A percentile compares a stretch with the other conserved stretches of the same genome.
Conservation (phyloP, 1,284 basidiomycete species). For the Rhodotorula sp. region DNA sequence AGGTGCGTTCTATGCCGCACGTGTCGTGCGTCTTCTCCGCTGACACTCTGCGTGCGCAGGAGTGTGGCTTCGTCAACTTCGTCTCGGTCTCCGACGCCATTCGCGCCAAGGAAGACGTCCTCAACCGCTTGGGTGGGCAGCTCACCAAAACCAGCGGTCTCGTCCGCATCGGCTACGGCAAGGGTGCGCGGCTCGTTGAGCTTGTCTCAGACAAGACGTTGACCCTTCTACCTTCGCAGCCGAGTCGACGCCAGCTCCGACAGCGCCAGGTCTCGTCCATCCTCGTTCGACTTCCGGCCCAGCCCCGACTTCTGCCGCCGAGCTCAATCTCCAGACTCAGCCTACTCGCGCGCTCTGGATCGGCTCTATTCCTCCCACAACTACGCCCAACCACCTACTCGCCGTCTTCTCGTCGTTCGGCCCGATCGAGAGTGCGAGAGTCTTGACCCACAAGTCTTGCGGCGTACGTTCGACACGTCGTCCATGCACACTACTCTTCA, state of each 20-base stretch:
- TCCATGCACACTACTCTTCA: not conserved
- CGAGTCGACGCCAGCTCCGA: slow-evolving; percentile 63
- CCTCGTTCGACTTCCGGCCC: slow-evolving; percentile 55
- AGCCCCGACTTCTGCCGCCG: slow-evolving; percentile 13
- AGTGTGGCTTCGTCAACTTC: slow-evolving; percentile 98
- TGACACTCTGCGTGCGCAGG: slow-evolving; percentile 57
- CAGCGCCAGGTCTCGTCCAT: slow-evolving; percentile 52
- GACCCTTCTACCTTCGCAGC: slow-evolving; percentile 70
- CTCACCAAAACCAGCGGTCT: slow-evolving; percentile 83
- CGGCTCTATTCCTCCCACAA: slow-evolving; percentile 88
- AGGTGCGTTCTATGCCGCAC: slow-evolving; percentile 60
- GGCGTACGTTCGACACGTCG: slow-evolving; percentile 57
- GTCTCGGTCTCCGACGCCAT: slow-evolving; percentile 92
- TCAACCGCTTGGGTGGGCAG: slow-evolving; percentile 89
- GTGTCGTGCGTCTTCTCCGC: not conserved
- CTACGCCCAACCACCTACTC: slow-evolving; percentile 86
- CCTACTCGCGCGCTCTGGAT: slow-evolving; percentile 95
- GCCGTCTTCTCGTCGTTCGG: slow-evolving; percentile 92
- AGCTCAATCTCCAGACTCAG: slow-evolving; percentile 55
- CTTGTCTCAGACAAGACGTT: slow-evolving; percentile 52
- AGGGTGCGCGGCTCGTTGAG: slow-evolving; percentile 57
- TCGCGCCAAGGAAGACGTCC: slow-evolving; percentile 91
- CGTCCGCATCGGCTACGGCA: slow-evolving; percentile 95
- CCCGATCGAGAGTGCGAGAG: slow-evolving; percentile 91
- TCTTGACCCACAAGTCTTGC: slow-evolving; percentile 95